Base-by-base conservation (phyloP, 768 basidiomycete genomes). In the Serendipita indica region DNA sequence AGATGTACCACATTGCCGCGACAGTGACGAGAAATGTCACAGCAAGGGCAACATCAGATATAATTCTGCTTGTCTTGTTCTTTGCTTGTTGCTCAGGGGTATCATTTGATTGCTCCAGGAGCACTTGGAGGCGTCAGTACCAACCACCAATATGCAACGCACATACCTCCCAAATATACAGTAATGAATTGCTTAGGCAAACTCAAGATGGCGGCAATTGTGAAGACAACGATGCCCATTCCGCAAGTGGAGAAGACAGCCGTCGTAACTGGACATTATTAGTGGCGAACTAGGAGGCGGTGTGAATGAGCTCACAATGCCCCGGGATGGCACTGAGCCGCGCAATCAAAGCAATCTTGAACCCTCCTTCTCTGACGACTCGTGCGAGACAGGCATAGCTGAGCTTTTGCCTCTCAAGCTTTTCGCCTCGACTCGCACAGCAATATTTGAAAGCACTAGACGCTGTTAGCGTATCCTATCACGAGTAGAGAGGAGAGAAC, bases 111-210 rank as follows among this genome's bases (percentile, higher is more conserved):
- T 66, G 57, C 14, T 64, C 62, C 35, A 72, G 67, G 5, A 68
- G 60, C n/a, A 69, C 69, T 59, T 28, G 13, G n/a, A n/a, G 14
- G 34, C 13, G 61, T 3, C 35, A 16, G 10, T 14, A 59, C 58
- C 45, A 32, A 33, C n/a, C n/a, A n/a, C 25, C 57, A 12, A 62
- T 27, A 61, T 18, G 78, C 12, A 60, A n/a, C 72, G 62, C n/a
- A 89, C 68, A 86, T 74, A 30, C 88, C 89, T 33, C 91, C 91
- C 14, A 93, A 77, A 66, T 96, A 96, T 12, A 96, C 92, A 5
- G 86, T 88, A 63, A 90, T 78, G 64, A 96, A 84, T 68, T 96
- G 91, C 67, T 93, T 93, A 4, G 91, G 91, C 66, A 90, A 70
- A 18, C 89, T 88, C 16, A 92, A 72, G 63, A 91, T 70, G 3